Conservation (phyloP, 176 grass and related monocot genomes). For the barley (Hordeum vulgare) region DNA sequence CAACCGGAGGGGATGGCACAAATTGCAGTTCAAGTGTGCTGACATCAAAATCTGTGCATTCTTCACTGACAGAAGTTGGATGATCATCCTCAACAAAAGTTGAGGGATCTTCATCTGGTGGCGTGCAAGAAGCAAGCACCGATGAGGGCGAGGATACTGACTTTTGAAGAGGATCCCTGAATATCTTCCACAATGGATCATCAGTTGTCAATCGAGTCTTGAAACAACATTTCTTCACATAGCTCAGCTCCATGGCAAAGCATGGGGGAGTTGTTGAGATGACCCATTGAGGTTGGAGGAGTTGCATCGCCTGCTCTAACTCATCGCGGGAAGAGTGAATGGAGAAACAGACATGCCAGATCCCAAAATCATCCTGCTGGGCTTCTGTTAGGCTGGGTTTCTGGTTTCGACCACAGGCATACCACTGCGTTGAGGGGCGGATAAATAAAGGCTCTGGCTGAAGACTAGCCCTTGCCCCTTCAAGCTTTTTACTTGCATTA, state of each 20-base stretch:
- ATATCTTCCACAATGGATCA: slow-evolving; percentile 77
- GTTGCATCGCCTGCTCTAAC: slow-evolving; percentile 62
- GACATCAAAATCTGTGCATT: slow-evolving; percentile 26
- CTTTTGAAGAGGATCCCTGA: slow-evolving; percentile 42
- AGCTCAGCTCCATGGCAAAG: slow-evolving; percentile 75
- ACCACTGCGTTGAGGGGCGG: slow-evolving; percentile 81
- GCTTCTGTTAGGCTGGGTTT: slow-evolving; percentile 60
- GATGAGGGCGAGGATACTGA: slow-evolving; percentile 12
- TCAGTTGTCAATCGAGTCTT: slow-evolving; percentile 59
- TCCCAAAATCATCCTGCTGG: slow-evolving; percentile 56
- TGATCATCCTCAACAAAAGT: slow-evolving; percentile 3
- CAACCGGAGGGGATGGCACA: slow-evolving; percentile 23
- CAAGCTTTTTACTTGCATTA: slow-evolving; percentile 46
- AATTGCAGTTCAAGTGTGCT: slow-evolving; percentile 55
- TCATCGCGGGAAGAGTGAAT: slow-evolving; percentile 87
- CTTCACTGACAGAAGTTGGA: not conserved
- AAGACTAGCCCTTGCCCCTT: slow-evolving; percentile 40
- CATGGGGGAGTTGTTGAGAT: slow-evolving; percentile 80
- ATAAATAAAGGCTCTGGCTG: slow-evolving; percentile 76
- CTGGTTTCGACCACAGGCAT: slow-evolving; percentile 37
- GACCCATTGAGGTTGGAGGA: slow-evolving; percentile 85
- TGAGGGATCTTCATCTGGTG: slow-evolving; percentile 1
- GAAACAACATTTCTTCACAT: slow-evolving; percentile 79
- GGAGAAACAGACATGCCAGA: slow-evolving; percentile 90
- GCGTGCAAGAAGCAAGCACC: slow-evolving; percentile 7